Evolutionary conservation across 2,329 filamentous ascomycete genomes (phyloP).

Genomic region (Cadophora gregata): DNA sequence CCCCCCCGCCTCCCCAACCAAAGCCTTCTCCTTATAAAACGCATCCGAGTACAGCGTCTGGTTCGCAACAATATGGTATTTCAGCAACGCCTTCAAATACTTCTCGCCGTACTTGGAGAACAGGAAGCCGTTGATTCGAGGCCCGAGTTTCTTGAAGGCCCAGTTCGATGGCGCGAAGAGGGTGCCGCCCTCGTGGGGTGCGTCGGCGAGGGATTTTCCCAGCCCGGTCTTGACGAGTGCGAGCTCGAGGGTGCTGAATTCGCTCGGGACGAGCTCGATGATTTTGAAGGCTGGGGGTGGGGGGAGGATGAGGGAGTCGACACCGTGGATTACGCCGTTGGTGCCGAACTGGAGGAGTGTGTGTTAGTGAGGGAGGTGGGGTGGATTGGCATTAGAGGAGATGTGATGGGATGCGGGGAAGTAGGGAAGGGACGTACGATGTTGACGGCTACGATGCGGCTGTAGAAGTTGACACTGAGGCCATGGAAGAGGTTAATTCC

Average conservation of each 20-base stretch:
- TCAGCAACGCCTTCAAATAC: slow-evolving; percentile 77
- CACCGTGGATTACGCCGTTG: slow-evolving; percentile 82
- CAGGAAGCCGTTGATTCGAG: slow-evolving; percentile 78
- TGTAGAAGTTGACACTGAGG: slow-evolving; percentile 78
- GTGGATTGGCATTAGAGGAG: too few species aligned
- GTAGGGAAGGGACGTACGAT: slow-evolving; percentile 58
- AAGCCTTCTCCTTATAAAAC: slow-evolving; percentile 63
- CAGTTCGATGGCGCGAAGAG: slow-evolving; percentile 82
- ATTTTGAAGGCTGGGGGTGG: slow-evolving; percentile 70
- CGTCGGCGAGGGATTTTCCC: slow-evolving; percentile 61
- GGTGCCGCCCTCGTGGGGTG: slow-evolving; percentile 67
- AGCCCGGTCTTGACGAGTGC: slow-evolving; percentile 79
- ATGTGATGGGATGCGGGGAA: background rate
- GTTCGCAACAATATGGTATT: slow-evolving; percentile 79
- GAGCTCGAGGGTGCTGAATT: slow-evolving; percentile 80
- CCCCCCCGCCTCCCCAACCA: slow-evolving; percentile 37
- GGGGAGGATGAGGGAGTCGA: slow-evolving; percentile 78
- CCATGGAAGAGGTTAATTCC: slow-evolving; percentile 65
- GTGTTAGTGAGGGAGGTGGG: background rate
- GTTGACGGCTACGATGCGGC: slow-evolving; percentile 71
- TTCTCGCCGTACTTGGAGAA: slow-evolving; percentile 78
- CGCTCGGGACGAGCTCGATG: slow-evolving; percentile 66
- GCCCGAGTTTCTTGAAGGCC: slow-evolving; percentile 79
- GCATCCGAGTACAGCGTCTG: slow-evolving; percentile 84
- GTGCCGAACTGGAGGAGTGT: slow-evolving; percentile 60